phyloP scores from a whole-genome alignment of 257 asterid species.

The Lantana camara region DNA sequence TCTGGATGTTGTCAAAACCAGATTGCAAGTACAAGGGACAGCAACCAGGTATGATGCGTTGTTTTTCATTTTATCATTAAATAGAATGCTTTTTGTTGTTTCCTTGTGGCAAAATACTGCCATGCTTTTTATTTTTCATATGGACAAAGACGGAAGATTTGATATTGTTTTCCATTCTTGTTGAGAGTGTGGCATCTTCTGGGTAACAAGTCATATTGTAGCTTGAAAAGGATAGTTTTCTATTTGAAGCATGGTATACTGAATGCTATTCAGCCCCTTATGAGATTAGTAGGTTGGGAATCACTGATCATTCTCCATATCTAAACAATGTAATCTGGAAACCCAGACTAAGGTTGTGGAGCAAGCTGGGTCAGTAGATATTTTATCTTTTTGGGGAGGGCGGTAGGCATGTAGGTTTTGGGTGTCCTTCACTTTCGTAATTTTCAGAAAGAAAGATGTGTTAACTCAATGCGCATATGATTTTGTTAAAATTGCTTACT shows the following conservation, averaged over 20 bases:
- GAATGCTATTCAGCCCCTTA: background rate
- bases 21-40: slow-evolving; percentile 82
- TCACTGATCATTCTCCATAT: no score
- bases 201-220: slow-evolving; percentile 4
- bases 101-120: background rate
- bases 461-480: background rate
- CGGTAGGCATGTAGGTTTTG: no score
- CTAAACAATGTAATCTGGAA: no score
- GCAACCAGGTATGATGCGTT: slow-evolving; percentile 46
- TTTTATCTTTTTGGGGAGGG: no score
- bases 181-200: background rate
- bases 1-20: slow-evolving; percentile 77
- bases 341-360: background rate
- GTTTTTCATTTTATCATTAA: background rate
- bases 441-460: background rate
- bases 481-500: background rate
- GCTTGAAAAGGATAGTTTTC: background rate
- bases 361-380: background rate
- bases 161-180: slow-evolving; percentile 6
- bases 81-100: background rate
- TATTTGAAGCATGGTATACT: background rate
- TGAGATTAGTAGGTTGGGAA: no score
- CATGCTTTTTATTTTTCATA: background rate
- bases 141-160: slow-evolving; percentile 6
- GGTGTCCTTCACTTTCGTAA: no score